Conservation (phyloP, 257 asterid genomes). For the Gentiana dahurica region DNA sequence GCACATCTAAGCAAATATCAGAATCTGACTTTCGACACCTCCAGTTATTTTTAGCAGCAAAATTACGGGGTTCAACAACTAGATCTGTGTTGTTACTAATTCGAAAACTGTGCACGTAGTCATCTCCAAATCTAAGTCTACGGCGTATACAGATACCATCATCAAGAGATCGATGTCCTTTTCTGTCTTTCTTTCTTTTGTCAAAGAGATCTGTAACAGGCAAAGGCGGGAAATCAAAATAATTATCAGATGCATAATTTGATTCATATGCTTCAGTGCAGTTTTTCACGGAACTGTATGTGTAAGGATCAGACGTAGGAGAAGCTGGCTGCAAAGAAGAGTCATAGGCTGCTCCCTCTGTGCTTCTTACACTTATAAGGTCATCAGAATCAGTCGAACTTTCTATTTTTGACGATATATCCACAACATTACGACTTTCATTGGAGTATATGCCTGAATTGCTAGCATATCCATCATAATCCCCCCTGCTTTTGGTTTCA, state of each 20-base stretch:
- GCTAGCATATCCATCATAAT: slow-evolving; percentile 34
- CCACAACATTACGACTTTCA: slow-evolving; percentile 33
- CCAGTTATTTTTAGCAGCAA: slow-evolving; percentile 24
- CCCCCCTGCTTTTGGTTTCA: slow-evolving; percentile 33
- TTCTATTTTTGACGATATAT: slow-evolving; percentile 35
- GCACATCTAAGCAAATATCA: slow-evolving; percentile 26
- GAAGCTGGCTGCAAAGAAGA: slow-evolving; percentile 45
- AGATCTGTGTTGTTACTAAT: slow-evolving; percentile 78
- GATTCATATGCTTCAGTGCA: slow-evolving; percentile 37
- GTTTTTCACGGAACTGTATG: slow-evolving; percentile 30
- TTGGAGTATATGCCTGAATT: slow-evolving; percentile 27
- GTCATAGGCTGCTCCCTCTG: slow-evolving; percentile 49
- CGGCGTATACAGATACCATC: slow-evolving; percentile 36
- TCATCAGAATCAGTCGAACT: slow-evolving; percentile 64
- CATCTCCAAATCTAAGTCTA: slow-evolving; percentile 55
- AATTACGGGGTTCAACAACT: slow-evolving; percentile 55
- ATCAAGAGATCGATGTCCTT: slow-evolving; percentile 39
- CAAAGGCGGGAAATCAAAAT: slow-evolving; percentile 78
- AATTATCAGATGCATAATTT: slow-evolving; percentile 33
- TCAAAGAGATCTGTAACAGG: slow-evolving; percentile 77
- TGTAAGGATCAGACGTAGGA: slow-evolving; percentile 42
- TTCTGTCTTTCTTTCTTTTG: slow-evolving; percentile 34
- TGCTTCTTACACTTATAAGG: slow-evolving; percentile 55
- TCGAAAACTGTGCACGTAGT: slow-evolving; percentile 77
- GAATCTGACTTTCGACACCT: slow-evolving; percentile 19